These are phyloP conservation scores for Batrachochytrium dendrobatidis DNA, from an alignment of 371 early-diverging fungal genomes.

Conservation along the genomic window DNA sequence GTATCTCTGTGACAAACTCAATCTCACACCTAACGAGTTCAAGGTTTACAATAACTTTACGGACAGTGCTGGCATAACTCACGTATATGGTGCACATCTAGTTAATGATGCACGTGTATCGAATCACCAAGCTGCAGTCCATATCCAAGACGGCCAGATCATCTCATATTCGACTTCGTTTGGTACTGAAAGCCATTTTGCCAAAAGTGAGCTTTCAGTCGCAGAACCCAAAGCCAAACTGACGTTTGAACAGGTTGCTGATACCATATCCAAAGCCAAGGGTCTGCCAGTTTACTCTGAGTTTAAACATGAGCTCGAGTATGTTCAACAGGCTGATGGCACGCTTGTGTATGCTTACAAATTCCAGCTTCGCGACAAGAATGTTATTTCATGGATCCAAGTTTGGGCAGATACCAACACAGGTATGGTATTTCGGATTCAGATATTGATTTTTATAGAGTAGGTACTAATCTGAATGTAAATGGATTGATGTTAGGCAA, in stretches of 20 bases:
- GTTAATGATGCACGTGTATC: conserved; percentile 4
- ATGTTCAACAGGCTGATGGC: background rate
- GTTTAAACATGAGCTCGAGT: background rate
- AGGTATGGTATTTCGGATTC: too few relatives aligned
- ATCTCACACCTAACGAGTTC: background rate
- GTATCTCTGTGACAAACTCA: background rate
- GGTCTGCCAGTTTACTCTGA: background rate
- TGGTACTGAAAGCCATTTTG: background rate
- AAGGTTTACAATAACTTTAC: background rate
- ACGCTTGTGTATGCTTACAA: background rate
- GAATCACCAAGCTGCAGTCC: conserved; percentile 8
- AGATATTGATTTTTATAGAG: too few relatives aligned
- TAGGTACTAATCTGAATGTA: too few relatives aligned
- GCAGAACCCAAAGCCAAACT: background rate
- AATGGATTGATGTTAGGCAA: too few relatives aligned
- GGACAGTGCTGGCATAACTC: background rate
- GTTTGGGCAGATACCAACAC: background rate
- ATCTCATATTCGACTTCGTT: conserved; percentile 1
- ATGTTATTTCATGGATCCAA: background rate
- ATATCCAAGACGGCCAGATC: conserved; percentile 6
- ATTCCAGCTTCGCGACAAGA: background rate
- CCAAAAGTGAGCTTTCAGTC: background rate
- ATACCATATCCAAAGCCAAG: background rate
- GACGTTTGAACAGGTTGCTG: background rate
- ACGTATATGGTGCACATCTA: background rate